A percentile compares a stretch with the other conserved stretches of the same genome.
phyloP scores from a whole-genome alignment of 2,329 filamentous ascomycete genomes.

The Stachybotrys chartarum region DNA sequence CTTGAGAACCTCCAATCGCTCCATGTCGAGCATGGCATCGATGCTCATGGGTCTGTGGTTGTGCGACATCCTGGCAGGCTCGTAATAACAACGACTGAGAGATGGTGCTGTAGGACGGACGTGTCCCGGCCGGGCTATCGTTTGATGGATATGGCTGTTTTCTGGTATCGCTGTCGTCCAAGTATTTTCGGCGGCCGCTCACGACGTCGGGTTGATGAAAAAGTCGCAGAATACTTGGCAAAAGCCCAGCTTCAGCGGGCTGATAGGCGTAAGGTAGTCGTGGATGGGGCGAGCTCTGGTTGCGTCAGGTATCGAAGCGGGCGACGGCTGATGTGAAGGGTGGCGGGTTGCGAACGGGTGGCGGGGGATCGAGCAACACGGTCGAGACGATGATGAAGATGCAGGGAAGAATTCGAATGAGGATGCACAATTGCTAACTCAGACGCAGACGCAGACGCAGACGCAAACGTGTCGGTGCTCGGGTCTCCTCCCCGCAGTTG shows the following conservation, averaged over 20 bases:
- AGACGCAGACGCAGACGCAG: background rate
- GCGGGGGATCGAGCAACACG: background rate
- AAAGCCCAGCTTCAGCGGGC: no score
- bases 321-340: background rate
- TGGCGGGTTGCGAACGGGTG: background rate
- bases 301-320: background rate
- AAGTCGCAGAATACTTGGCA: background rate
- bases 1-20: constrained; percentile 65
- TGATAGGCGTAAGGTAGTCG: background rate
- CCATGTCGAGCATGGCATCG: constrained; percentile 70
- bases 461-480: background rate
- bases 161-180: background rate
- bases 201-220: background rate
- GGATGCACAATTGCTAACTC: no score
- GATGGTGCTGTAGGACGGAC: no score
- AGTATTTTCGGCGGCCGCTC: background rate
- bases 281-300: background rate
- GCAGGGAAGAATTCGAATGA: background rate
- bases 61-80: constrained; percentile 21
- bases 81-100: background rate
- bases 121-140: no score
- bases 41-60: constrained; percentile 57
- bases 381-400: background rate
- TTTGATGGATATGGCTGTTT: no score
- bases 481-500: background rate